phyloP scores from a whole-genome alignment of 73 alveolate genomes.

The Paramecium pentaurelia region DNA sequence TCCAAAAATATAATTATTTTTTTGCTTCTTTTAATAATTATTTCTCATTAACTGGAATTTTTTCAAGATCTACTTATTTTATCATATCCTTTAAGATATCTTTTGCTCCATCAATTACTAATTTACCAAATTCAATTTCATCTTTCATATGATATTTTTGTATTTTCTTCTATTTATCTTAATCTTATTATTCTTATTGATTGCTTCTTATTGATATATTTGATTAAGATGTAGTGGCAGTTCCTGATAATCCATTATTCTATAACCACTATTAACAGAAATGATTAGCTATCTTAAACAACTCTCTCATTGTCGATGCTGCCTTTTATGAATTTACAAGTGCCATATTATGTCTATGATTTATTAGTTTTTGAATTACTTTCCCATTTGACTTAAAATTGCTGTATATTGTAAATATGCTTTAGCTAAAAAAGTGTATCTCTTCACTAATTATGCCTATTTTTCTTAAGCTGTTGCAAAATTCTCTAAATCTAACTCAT shows the following conservation, averaged over 20 bases:
- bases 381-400: not conserved
- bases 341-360: not conserved
- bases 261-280: not conserved
- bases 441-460: not conserved
- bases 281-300: not conserved
- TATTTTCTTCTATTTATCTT: not conserved
- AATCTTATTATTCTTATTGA: not conserved
- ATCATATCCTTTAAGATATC: slow-evolving; percentile 38
- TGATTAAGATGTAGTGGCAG: not conserved
- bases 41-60: slow-evolving; percentile 8
- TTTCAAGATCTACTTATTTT: slow-evolving; percentile 17
- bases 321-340: not conserved
- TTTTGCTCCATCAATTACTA: slow-evolving; percentile 34
- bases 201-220: not conserved
- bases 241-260: not conserved
- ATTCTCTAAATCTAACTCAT: slow-evolving; percentile 11
- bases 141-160: slow-evolving; percentile 17
- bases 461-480: not conserved
- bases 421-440: not conserved
- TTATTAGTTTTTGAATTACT: not conserved
- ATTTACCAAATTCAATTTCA: slow-evolving; percentile 48
- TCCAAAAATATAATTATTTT: slow-evolving; percentile 50
- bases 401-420: slow-evolving; percentile 5
- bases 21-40: slow-evolving; percentile 41
- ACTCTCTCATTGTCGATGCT: not conserved